Percentiles rank a stretch among this genome's conserved stretches.
These are phyloP conservation scores for Cladosporium sp. DNA, from an alignment of 2,329 filamentous ascomycete species.

Conservation along the genomic window DNA sequence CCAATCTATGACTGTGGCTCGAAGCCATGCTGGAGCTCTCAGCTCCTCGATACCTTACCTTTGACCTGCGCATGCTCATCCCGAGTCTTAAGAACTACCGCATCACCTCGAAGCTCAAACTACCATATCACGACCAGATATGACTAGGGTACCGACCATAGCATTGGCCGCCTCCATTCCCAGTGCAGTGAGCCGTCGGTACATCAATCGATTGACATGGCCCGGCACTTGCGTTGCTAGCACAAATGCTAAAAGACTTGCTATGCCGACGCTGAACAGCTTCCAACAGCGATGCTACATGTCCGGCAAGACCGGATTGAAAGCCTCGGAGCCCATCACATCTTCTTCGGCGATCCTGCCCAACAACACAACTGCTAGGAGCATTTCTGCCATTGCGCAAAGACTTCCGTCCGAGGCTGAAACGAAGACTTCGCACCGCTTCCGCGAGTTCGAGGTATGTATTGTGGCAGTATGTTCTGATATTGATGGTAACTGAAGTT, in stretches of 20 bases:
- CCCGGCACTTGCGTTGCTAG: neutral
- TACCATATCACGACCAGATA: neutral
- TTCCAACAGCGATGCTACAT: neutral
- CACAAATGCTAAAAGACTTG: neutral
- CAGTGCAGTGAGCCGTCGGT: neutral
- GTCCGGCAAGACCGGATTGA: neutral
- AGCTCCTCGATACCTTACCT: neutral
- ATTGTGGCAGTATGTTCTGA: neutral
- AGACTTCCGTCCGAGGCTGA: slow-evolving; percentile 21
- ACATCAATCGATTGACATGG: slow-evolving; percentile 8
- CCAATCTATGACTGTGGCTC: neutral
- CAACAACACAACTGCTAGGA: neutral
- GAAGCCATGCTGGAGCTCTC: neutral
- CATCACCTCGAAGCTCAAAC: neutral
- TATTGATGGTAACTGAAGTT: neutral
- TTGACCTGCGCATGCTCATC: neutral
- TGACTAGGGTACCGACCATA: neutral
- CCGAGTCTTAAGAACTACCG: neutral
- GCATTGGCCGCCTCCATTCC: neutral
- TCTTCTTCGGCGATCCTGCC: neutral
- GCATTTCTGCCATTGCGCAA: slow-evolving; percentile 22
- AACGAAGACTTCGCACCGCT: slow-evolving; percentile 19
- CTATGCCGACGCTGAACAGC: neutral
- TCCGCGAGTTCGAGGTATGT: slow-evolving; percentile 28
- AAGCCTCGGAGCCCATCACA: neutral